These are phyloP conservation scores for Barnettozyma populi DNA, from an alignment of 805 yeast genomes.

Conservation along the genomic window DNA sequence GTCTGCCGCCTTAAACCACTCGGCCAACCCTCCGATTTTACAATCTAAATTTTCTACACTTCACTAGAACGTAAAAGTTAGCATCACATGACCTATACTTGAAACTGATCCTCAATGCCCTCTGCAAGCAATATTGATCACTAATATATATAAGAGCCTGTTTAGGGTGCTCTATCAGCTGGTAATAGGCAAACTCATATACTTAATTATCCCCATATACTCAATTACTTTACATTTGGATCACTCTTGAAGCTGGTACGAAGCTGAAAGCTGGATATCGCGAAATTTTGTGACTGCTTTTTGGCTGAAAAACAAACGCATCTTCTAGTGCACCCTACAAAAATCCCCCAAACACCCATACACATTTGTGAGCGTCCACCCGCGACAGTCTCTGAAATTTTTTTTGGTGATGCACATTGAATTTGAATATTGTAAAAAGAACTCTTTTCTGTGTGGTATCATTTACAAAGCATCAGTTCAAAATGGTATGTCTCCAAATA, in stretches of 20 bases:
- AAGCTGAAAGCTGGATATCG: background rate
- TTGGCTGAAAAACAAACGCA: background rate
- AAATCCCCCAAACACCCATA: constrained; percentile 4
- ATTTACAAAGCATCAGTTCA: constrained; percentile 10
- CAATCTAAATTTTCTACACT: background rate
- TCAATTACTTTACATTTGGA: too few relatives aligned
- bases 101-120: background rate
- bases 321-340: background rate
- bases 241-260: background rate
- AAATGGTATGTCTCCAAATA: constrained; percentile 11
- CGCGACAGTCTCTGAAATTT: constrained; percentile 10
- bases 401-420: constrained; percentile 4
- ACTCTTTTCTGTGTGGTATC: constrained; percentile 4
- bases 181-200: too few relatives aligned
- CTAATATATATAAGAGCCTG: too few relatives aligned
- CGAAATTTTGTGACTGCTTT: constrained; percentile 4
- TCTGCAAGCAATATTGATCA: too few relatives aligned
- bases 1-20: constrained; percentile 35
- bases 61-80: too few relatives aligned
- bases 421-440: constrained; percentile 1
- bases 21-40: constrained; percentile 31
- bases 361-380: background rate
- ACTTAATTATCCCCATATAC: background rate
- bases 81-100: background rate
- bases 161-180: background rate